Evolutionary conservation across 2,329 filamentous ascomycete species (phyloP), one percentile per base, ranked within the genome.

Genomic region (Calonectria naviculata): DNA sequence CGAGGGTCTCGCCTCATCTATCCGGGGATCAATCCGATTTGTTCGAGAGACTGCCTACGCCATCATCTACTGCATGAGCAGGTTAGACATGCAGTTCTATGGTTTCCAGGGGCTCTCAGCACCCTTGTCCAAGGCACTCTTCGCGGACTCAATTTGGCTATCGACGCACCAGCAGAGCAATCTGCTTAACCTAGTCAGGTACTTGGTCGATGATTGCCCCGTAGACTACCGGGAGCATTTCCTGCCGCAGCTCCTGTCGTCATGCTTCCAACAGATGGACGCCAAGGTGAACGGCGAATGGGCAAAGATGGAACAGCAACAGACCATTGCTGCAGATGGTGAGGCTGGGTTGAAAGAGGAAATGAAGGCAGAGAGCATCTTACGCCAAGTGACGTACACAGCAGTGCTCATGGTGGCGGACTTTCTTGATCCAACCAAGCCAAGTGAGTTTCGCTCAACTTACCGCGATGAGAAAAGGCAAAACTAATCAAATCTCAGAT

Each of bases 341-440:
- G 94, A 95, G 67, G 94, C 94, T n/a, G 83, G 80, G 71, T 85
- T 99, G 65, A 94, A 94, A 1, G 95, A 98, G 76, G 97, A 99
- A 84, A 99, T 99, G 97, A 98, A 98, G 83, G 93, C 94, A 8
- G 97, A 99, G 82, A 98, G 96, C 79, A 97, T 99, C 34, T 86
- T 99, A 54, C 91, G 97, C 24, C 95, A 98, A 81, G 89, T 98
- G 61, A 98, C 96, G 0, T 97, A 97, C 82, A 95, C 95, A 4
- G 94, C 95, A 1, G 95, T 98, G 34, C 92, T 97, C 77, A 95
- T 98, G 89, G 93, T 98, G 73, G 94, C 95, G 9, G 94, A 95
- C 75, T 92, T 98, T 77, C 87, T 99, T 26, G 95, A 97, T 80
- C 94, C 95, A 17, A 87, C 88, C 60, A 86, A 90, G 84, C 87